phyloP scores from a whole-genome alignment of 495 filamentous ascomycete species.

The Schizothecium vesticola region DNA sequence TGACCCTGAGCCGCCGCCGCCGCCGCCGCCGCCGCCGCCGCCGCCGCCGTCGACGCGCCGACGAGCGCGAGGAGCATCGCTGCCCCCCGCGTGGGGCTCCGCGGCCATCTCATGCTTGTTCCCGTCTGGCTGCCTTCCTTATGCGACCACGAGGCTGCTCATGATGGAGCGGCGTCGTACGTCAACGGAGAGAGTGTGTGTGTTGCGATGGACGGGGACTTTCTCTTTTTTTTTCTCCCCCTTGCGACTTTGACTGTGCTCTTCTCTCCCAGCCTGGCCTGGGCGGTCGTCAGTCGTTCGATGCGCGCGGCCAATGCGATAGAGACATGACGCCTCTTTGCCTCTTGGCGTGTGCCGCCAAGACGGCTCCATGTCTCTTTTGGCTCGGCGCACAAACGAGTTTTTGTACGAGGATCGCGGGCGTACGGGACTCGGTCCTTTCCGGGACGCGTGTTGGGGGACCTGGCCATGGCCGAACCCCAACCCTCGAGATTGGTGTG shows the following conservation, averaged over 20 bases:
- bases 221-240: background rate
- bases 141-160: background rate
- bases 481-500: background rate
- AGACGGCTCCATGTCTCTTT: background rate
- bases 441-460: background rate
- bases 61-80: background rate
- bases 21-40: background rate
- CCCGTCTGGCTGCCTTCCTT: background rate
- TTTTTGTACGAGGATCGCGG: background rate
- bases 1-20: constrained; percentile 9
- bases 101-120: constrained; percentile 1
- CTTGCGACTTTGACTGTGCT: background rate
- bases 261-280: background rate
- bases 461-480: no score
- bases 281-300: background rate
- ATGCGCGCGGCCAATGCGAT: background rate
- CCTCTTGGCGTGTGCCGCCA: background rate
- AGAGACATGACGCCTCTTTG: background rate
- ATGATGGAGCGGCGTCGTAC: background rate
- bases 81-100: background rate
- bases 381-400: background rate
- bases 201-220: background rate
- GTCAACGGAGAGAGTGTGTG: background rate
- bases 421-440: background rate
- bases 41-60: background rate